Percentiles rank a stretch among this genome's conserved stretches.
Evolutionary conservation across 148 eudicot species (phyloP).

Genomic region (Chenopodium suecicum): DNA sequence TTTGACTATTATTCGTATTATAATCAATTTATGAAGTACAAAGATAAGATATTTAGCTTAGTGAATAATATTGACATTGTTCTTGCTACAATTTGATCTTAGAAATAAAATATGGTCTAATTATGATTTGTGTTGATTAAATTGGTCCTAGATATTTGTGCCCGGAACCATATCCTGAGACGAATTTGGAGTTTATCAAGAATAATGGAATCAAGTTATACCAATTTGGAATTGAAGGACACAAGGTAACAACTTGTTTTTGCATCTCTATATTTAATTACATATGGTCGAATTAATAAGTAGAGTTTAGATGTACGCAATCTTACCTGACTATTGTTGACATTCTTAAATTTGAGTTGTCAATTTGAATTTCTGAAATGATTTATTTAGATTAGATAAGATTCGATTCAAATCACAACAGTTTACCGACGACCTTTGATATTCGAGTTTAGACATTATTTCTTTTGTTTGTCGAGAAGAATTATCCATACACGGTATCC

Average conservation of each 20-base stretch:
- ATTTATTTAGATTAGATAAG: not conserved
- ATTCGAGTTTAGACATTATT: not conserved
- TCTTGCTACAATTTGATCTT: not conserved
- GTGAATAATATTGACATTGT: not conserved
- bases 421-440: not conserved
- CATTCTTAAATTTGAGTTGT: not conserved
- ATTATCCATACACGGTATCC: not conserved
- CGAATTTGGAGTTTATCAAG: constrained; percentile 60
- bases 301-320: not conserved
- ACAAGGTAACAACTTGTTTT: constrained; percentile 44
- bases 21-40: too few species aligned
- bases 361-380: not conserved
- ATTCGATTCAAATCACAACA: not conserved
- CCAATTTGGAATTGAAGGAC: constrained; percentile 83
- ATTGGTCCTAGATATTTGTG: constrained; percentile 60
- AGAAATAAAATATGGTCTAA: not conserved
- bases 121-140: not conserved
- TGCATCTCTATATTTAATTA: too few species aligned
- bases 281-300: too few species aligned
- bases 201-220: constrained; percentile 66
- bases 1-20: too few species aligned
- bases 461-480: not conserved
- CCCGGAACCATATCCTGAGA: constrained; percentile 87
- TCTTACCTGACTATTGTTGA: not conserved
- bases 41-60: too few species aligned